Conservation (phyloP, 768 basidiomycete genomes). For the Agaricus subrufescens region DNA sequence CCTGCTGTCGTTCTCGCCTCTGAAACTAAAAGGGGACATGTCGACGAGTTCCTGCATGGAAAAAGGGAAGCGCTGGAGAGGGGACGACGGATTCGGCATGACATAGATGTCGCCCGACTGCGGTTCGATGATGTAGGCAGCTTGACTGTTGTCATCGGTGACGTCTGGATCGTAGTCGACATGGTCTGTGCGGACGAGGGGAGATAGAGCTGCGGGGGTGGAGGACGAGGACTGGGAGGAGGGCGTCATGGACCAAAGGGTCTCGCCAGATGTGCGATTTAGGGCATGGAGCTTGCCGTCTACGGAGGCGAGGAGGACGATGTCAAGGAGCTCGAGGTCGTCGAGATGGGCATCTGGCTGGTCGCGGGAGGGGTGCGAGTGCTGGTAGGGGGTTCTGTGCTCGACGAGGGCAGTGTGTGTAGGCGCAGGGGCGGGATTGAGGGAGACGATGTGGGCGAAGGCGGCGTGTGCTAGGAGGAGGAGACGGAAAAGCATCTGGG, state of each 20-base stretch:
- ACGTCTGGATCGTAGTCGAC: slow-evolving; percentile 50
- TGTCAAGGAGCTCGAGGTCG: slow-evolving; percentile 68
- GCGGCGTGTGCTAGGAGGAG: neutral
- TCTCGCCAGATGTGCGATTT: slow-evolving; percentile 77
- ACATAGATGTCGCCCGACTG: slow-evolving; percentile 93
- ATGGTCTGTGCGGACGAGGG: slow-evolving; percentile 73
- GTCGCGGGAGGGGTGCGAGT: neutral
- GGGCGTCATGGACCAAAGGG: slow-evolving; percentile 86
- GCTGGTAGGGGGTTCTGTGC: neutral
- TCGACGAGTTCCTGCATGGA: slow-evolving; percentile 93
- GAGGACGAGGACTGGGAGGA: slow-evolving; percentile 33
- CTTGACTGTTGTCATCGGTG: slow-evolving; percentile 52
- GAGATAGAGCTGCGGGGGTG: slow-evolving; percentile 54
- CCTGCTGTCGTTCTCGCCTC: slow-evolving; percentile 56
- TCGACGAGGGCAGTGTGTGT: neutral
- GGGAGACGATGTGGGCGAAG: neutral
- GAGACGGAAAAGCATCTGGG: neutral
- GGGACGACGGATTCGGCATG: slow-evolving; percentile 59
- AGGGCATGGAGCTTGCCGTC: slow-evolving; percentile 95
- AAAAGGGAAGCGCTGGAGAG: slow-evolving; percentile 84
- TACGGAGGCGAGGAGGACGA: slow-evolving; percentile 87
- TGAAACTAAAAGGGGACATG: slow-evolving; percentile 76
- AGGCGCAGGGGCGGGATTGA: neutral
- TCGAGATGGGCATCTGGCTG: slow-evolving; percentile 18
- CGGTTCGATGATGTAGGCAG: slow-evolving; percentile 92